Evolutionary conservation across 306 rosid species (phyloP).

Genomic region (Begonia loranthoides): DNA sequence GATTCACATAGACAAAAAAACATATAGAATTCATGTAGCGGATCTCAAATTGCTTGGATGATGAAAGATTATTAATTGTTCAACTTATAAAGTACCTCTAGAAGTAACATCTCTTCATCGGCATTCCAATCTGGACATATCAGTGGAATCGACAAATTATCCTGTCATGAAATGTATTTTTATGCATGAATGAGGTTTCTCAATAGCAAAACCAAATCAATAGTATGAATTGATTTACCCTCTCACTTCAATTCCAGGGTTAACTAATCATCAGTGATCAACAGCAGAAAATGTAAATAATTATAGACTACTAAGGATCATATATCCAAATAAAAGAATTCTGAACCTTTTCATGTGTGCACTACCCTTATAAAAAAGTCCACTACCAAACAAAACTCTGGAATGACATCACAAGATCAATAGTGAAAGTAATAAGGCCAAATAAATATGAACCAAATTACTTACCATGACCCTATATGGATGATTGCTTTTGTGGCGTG

Average conservation of each 20-base stretch:
- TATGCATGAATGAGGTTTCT: neutral
- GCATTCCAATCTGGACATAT: constrained; percentile 81
- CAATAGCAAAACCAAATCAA: neutral
- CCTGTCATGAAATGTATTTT: constrained; percentile 30
- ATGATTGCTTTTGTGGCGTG: constrained; percentile 36
- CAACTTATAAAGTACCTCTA: constrained; percentile 39
- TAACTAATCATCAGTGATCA: too few relatives aligned
- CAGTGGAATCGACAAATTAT: constrained; percentile 80
- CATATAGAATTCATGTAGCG: neutral
- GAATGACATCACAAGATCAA: too few relatives aligned
- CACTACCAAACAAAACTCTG: too few relatives aligned
- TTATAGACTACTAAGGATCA: too few relatives aligned
- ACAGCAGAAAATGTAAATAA: too few relatives aligned
- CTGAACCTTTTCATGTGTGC: too few relatives aligned
- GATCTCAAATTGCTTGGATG: constrained; percentile 3
- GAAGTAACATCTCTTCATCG: constrained; percentile 73
- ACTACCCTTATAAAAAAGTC: too few relatives aligned
- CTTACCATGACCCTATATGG: constrained; percentile 48
- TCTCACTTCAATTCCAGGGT: too few relatives aligned
- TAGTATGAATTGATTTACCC: neutral
- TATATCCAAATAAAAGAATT: too few relatives aligned
- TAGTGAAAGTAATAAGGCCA: too few relatives aligned
- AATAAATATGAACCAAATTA: neutral
- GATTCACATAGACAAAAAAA: constrained; percentile 1
- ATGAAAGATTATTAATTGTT: too few relatives aligned